phyloP scores from a whole-genome alignment of 305 asterid genomes.

The Fraxinus angustifolia region DNA sequence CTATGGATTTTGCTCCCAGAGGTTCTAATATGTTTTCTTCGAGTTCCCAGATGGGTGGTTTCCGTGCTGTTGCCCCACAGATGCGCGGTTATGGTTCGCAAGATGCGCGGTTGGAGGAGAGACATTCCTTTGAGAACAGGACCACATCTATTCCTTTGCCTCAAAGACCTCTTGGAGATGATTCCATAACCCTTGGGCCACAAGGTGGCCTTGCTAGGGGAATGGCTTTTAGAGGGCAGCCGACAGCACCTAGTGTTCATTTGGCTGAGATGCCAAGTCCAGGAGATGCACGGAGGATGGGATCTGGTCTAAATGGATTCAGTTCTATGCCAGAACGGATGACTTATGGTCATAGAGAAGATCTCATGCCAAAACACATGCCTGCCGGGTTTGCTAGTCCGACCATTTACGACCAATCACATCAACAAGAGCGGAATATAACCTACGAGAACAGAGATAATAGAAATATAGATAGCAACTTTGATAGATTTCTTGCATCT shows the following conservation, averaged over 20 bases:
- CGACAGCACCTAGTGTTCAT: constrained; percentile 39
- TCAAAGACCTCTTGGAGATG: constrained; percentile 41
- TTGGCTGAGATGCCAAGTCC: constrained; percentile 38
- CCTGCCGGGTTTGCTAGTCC: constrained; percentile 47
- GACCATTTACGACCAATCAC: constrained; percentile 41
- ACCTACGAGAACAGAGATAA: constrained; percentile 43
- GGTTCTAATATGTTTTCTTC: constrained; percentile 32
- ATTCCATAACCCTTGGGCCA: constrained; percentile 76
- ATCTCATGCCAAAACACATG: constrained; percentile 45
- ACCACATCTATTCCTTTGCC: constrained; percentile 38
- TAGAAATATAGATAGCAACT: constrained; percentile 42
- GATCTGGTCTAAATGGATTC: constrained; percentile 59
- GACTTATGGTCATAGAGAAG: constrained; percentile 58
- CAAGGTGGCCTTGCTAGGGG: constrained; percentile 96
- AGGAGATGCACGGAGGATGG: constrained; percentile 54
- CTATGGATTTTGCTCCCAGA: constrained; percentile 41
- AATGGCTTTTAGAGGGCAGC: constrained; percentile 80
- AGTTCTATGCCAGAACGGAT: constrained; percentile 51
- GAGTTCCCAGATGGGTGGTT: constrained; percentile 37
- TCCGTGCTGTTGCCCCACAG: constrained; percentile 33
- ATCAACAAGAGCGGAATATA: constrained; percentile 32
- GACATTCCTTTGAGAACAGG: constrained; percentile 37
- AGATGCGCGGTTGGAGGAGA: constrained; percentile 39
- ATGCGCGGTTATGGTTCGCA: constrained; percentile 44
- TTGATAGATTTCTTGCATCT: constrained; percentile 46